Conservation (phyloP, 2,329 filamentous ascomycete species). For the Botrytis sinoallii region DNA sequence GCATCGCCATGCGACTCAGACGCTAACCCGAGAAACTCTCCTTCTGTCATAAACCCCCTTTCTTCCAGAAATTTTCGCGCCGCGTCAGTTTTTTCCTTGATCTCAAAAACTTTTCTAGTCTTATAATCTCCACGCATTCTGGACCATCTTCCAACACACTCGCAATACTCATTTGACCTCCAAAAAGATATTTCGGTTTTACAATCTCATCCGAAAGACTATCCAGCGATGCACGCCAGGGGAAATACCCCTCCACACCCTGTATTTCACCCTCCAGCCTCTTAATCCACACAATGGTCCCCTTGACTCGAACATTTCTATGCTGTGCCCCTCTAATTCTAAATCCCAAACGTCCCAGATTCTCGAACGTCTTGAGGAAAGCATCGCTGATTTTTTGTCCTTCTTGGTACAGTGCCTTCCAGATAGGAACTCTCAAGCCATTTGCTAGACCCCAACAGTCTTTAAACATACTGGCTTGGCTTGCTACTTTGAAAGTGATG, state of each 20-base stretch:
- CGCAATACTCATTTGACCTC: not conserved
- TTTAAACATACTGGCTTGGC: not conserved
- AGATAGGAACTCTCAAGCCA: not conserved
- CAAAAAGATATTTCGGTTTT: not conserved
- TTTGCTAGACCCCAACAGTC: not conserved
- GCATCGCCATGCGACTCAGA: not conserved
- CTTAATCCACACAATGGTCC: not conserved
- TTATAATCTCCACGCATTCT: not conserved
- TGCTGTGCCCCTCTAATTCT: not conserved
- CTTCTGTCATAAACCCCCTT: not conserved
- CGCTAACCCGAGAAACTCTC: not conserved
- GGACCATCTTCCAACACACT: not conserved
- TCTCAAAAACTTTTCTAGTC: not conserved
- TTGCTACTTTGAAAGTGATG: not conserved
- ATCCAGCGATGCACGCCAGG: not conserved
- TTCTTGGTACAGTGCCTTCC: not conserved
- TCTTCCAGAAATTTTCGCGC: not conserved
- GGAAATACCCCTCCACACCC: not conserved
- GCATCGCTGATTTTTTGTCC: not conserved
- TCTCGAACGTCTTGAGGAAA: not conserved
- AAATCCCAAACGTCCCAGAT: not conserved
- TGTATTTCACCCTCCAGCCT: not conserved
- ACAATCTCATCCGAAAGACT: not conserved
- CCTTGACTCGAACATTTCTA: not conserved
- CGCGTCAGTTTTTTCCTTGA: not conserved